Conservation (phyloP, 208 protist species). For the Kentomonas sorsogonicus region DNA sequence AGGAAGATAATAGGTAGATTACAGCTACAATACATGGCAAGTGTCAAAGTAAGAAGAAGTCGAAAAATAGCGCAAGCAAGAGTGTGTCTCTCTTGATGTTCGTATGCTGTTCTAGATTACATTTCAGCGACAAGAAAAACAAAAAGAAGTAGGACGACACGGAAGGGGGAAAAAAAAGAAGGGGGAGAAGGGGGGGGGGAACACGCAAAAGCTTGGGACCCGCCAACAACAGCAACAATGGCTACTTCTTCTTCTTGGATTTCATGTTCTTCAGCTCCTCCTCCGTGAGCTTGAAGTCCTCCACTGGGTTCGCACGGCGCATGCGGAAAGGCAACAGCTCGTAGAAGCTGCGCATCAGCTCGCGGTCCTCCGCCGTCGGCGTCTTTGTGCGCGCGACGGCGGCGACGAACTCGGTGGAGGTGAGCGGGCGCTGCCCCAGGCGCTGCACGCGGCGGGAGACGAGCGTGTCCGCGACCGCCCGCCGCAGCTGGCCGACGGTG, state of each 20-base stretch:
- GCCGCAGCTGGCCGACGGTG: slow-evolving; percentile 50
- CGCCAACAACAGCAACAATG: too few relatives aligned
- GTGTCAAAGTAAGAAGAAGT: too few relatives aligned
- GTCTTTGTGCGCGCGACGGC: slow-evolving; percentile 48
- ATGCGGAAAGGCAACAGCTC: slow-evolving; percentile 52
- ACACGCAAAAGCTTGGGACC: too few relatives aligned
- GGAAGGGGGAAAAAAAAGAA: too few relatives aligned
- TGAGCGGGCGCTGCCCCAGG: slow-evolving; percentile 55
- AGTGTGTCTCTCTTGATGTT: too few relatives aligned
- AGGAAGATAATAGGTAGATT: too few relatives aligned
- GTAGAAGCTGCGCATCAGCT: slow-evolving; percentile 63
- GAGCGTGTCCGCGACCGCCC: slow-evolving; percentile 60
- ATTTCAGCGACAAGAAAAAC: too few relatives aligned
- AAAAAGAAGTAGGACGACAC: too few relatives aligned
- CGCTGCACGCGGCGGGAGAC: slow-evolving; percentile 62
- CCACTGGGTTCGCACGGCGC: slow-evolving; percentile 56
- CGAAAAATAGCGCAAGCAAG: too few relatives aligned
- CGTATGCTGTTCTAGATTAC: too few relatives aligned
- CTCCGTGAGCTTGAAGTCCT: slow-evolving; percentile 67
- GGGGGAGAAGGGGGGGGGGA: too few relatives aligned
- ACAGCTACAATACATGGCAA: too few relatives aligned
- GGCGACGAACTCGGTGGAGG: slow-evolving; percentile 68
- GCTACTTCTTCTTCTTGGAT: slow-evolving; percentile 19
- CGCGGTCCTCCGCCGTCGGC: slow-evolving; percentile 40
- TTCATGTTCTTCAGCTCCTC: slow-evolving; percentile 53